phyloP scores from a whole-genome alignment of 192 early-diverging fungal genomes.

The Backusella psychrophila region DNA sequence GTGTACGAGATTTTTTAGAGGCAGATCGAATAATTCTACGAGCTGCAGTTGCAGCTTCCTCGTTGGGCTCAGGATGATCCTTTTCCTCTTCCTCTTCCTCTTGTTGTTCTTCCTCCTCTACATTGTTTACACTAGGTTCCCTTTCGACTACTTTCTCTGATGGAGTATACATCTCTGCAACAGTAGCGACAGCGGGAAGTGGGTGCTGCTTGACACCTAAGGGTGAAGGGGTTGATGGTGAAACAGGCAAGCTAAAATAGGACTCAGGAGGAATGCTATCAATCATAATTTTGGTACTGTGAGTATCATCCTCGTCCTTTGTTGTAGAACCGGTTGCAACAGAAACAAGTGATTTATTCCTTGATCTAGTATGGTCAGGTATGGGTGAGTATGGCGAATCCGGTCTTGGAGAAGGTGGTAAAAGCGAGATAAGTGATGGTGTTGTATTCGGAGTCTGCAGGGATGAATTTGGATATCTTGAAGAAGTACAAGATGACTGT shows the following conservation, averaged over 20 bases:
- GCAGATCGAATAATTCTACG: conserved; percentile 23
- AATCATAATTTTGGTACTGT: conserved; percentile 16
- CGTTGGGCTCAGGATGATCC: background rate
- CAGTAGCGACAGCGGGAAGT: background rate
- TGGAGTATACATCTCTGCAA: background rate
- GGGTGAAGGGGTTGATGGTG: background rate
- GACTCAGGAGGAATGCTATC: background rate
- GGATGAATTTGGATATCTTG: conserved; percentile 8
- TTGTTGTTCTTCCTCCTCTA: background rate
- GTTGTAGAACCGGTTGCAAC: background rate
- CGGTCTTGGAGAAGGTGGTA: conserved; percentile 5
- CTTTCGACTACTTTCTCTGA: background rate
- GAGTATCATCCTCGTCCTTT: background rate
- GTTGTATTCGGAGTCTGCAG: conserved; percentile 11
- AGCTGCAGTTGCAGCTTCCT: conserved; percentile 15
- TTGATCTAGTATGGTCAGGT: background rate
- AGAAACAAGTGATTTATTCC: background rate
- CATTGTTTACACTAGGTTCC: background rate
- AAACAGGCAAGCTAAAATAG: conserved; percentile 3
- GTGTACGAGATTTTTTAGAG: conserved; percentile 18
- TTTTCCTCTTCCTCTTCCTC: conserved; percentile 1
- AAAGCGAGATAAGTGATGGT: background rate
- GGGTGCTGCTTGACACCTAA: background rate
- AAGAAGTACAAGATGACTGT: conserved; percentile 8
- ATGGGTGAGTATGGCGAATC: background rate